Evolutionary conservation across 2,329 filamentous ascomycete genomes (phyloP), one percentile per base, ranked within the genome.

Genomic region (Aspergillus sp.): DNA sequence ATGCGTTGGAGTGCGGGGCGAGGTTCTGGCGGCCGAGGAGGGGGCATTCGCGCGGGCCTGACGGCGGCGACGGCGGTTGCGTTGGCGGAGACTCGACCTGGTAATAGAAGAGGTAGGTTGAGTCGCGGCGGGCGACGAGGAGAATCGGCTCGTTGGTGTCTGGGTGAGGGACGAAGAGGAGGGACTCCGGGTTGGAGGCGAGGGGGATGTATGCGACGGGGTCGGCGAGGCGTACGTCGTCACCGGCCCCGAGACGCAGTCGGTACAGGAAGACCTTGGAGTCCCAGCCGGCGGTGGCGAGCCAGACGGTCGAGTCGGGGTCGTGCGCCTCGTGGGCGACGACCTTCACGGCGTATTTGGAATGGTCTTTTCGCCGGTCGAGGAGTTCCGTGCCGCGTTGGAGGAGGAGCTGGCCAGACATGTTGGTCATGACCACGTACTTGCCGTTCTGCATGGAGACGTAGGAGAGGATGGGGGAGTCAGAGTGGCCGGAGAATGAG

Each of bases 241-340:
- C 53, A 5, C 47, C 51, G 16, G 32, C 44, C 0, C 54, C 51
- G 24, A 61, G 55, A 17, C 45, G 35, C 14, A 68, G 44, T 35
- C 62, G 60, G 65, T 85, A 85, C 41, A 86, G 60, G 47, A 77
- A 65, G 32, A 85, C 67, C 57, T 78, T 83, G 24, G 76, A 70
- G 61, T 86, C 83, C 83, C 83, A 86, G 19, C 81, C 82, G 3
- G 82, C 83, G 11, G 79, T 85, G 4, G 81, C 82, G 49, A 84
- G 58, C 66, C 75, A 75, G 51, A 67, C 36, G 7, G 20, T 54
- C 60, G 60, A 20, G 54, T n/a, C 30, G 33, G 22, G 51, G 11
- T 62, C 60, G 3, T 68, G 59, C n/a, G 72, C 65, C 46, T 71
- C 63, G 52, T 67, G 68, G 2, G 66, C 66, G 22, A 74, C 68